phyloP scores from a whole-genome alignment of 129 eudicot species.

The Flaveria trinervia region DNA sequence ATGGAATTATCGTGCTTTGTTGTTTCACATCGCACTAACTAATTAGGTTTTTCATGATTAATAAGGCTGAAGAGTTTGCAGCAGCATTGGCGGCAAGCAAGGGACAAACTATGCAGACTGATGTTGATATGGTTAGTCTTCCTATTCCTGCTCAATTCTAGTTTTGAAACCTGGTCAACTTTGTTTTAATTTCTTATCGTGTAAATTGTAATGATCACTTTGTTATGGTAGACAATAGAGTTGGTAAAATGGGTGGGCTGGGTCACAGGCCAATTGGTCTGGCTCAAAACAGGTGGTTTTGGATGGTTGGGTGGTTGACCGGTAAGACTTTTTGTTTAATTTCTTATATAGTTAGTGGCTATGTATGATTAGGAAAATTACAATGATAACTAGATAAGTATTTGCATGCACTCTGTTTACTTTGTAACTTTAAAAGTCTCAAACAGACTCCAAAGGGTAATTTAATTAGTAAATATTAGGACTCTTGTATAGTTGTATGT shows the following conservation, averaged over 20 bases:
- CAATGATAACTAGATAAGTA: neutral
- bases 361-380: neutral
- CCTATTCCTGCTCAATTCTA: neutral
- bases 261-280: neutral
- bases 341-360: neutral
- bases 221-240: neutral
- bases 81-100: slow-evolving; percentile 97
- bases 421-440: neutral
- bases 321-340: neutral
- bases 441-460: neutral
- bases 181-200: neutral
- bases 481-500: neutral
- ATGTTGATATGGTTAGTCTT: slow-evolving; percentile 69
- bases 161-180: slow-evolving; percentile 9
- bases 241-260: slow-evolving; percentile 4
- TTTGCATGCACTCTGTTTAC: neutral
- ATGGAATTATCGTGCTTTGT: slow-evolving; percentile 1
- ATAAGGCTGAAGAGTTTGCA: slow-evolving; percentile 95
- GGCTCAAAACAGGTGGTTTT: neutral
- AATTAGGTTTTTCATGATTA: slow-evolving; percentile 21
- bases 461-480: neutral
- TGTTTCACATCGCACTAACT: neutral
- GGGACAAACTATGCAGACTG: slow-evolving; percentile 60
- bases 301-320: neutral
- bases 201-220: neutral